Percentiles rank a stretch among this genome's conserved stretches.
phyloP scores from a whole-genome alignment of 495 filamentous ascomycete species.

The Podospora australis region DNA sequence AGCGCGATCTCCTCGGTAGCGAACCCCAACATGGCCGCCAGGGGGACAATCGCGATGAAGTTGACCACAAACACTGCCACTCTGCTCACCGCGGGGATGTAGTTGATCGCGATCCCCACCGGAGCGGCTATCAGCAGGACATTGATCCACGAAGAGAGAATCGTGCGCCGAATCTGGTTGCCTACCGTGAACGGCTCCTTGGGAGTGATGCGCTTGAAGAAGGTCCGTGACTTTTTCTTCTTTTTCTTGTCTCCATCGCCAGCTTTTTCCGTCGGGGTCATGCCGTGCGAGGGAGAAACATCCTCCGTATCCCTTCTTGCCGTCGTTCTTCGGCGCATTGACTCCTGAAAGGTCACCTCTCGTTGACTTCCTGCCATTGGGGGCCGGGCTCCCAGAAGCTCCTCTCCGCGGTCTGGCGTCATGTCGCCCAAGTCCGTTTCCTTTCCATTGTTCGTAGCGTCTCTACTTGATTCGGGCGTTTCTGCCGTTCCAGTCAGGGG shows the following conservation, averaged over 20 bases:
- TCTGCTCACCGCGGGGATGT: constrained; percentile 45
- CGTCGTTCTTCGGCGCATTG: constrained; percentile 3
- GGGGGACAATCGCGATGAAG: constrained; percentile 82
- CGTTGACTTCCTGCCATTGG: too few species aligned
- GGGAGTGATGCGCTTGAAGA: constrained; percentile 37
- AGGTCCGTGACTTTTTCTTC: constrained; percentile 28
- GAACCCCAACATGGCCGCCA: constrained; percentile 85
- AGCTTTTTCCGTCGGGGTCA: not conserved
- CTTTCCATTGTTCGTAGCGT: too few species aligned
- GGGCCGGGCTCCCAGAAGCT: too few species aligned
- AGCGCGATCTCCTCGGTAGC: constrained; percentile 85
- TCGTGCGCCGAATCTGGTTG: constrained; percentile 61
- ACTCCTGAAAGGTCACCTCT: not conserved
- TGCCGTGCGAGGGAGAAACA: too few species aligned
- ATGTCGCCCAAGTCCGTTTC: too few species aligned
- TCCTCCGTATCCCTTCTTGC: not conserved
- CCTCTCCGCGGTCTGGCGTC: too few species aligned
- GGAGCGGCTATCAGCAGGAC: constrained; percentile 73
- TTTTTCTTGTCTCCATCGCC: constrained; percentile 14
- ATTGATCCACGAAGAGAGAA: constrained; percentile 82
- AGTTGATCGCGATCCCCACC: constrained; percentile 67
- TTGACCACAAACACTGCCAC: constrained; percentile 75
- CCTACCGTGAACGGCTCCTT: constrained; percentile 55
- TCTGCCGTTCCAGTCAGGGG: too few species aligned
- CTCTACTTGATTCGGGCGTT: too few species aligned